These are phyloP conservation scores for Daldinia decipiens DNA, from an alignment of 495 filamentous ascomycete species.

Conservation along the genomic window DNA sequence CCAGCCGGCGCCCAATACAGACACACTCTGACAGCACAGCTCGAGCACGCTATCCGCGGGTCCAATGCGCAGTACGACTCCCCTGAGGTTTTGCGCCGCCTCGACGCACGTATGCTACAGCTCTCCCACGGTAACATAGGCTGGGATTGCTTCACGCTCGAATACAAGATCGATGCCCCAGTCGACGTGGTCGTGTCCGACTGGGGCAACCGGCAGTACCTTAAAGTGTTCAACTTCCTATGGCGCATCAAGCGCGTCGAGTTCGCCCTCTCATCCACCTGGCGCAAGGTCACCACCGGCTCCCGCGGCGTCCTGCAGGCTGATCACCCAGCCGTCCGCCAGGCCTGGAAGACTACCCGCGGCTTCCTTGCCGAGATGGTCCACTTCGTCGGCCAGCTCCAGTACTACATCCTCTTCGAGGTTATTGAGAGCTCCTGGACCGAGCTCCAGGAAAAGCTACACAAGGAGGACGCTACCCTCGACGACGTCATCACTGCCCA, in stretches of 20 bases:
- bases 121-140: conserved; percentile 96
- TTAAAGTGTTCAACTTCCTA: conserved; percentile 99
- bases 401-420: conserved; percentile 98
- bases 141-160: conserved; percentile 99
- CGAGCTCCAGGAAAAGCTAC: conserved; percentile 80
- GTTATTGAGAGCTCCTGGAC: conserved; percentile 97
- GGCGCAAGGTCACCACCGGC: conserved; percentile 97
- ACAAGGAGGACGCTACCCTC: conserved; percentile 84
- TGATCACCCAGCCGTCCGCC: conserved; percentile 76
- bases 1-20: conserved; percentile 95
- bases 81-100: conserved; percentile 87
- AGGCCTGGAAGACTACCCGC: conserved; percentile 89
- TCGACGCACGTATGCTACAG: conserved; percentile 97
- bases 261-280: conserved; percentile 88
- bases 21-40: conserved; percentile 93
- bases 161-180: conserved; percentile 98
- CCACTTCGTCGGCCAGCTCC: conserved; percentile 95
- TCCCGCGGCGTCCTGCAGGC: conserved; percentile 88
- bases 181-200: conserved; percentile 97
- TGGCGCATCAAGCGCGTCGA: conserved; percentile 99
- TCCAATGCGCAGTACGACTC: conserved; percentile 97
- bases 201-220: conserved; percentile 92
- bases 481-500: conserved; percentile 96
- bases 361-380: conserved; percentile 96
- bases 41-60: conserved; percentile 96